Percentiles rank a stretch among this genome's conserved stretches.
Conservation (phyloP, 305 asterid genomes). For the Solanum hybrid region DNA sequence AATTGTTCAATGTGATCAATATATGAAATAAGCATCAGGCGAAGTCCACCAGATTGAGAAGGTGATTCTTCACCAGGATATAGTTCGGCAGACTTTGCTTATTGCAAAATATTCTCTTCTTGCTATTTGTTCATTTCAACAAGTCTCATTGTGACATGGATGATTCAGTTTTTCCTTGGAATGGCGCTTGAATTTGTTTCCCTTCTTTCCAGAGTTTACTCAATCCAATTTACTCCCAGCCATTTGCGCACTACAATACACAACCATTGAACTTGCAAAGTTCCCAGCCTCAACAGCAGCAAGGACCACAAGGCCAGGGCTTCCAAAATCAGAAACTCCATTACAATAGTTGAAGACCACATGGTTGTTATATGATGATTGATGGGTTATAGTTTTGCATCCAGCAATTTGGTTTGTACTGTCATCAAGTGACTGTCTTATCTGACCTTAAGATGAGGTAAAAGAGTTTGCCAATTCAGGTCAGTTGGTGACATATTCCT, state of each 20-base stretch:
- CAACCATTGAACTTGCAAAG: conserved; percentile 63
- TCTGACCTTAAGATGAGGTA: neutral
- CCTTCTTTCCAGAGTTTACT: conserved; percentile 42
- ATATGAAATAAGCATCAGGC: neutral
- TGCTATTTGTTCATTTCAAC: neutral
- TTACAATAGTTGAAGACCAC: conserved; percentile 54
- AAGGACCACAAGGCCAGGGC: conserved; percentile 62
- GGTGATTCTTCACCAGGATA: neutral
- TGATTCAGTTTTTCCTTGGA: neutral
- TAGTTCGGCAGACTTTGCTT: neutral
- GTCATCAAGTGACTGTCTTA: neutral
- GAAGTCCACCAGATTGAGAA: neutral
- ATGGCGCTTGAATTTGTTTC: neutral
- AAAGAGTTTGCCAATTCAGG: neutral
- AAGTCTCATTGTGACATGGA: neutral
- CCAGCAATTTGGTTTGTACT: conserved; percentile 53
- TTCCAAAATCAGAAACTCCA: conserved; percentile 74
- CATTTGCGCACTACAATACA: conserved; percentile 67
- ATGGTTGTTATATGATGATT: neutral
- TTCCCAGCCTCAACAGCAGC: conserved; percentile 53
- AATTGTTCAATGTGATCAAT: neutral
- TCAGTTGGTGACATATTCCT: neutral
- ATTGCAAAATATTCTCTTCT: neutral
- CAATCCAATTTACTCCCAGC: conserved; percentile 85
- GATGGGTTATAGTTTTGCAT: conserved; percentile 34